Evolutionary conservation across 2,329 filamentous ascomycete genomes (phyloP).

Genomic region (Trichothecium roseum): DNA sequence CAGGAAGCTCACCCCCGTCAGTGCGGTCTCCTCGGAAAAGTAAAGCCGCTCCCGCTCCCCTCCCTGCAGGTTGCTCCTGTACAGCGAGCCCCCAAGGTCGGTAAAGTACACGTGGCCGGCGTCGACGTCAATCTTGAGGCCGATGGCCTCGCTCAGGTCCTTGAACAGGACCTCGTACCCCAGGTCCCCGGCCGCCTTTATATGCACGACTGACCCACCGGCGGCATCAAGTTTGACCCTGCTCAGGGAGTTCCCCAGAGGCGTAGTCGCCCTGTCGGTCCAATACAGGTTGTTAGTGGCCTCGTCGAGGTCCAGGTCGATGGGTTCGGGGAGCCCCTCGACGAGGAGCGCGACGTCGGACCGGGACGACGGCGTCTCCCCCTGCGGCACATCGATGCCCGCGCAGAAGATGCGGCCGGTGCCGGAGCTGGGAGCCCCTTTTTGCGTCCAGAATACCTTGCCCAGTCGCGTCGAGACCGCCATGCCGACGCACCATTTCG

Average conservation of each 20-base stretch:
- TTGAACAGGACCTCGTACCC: slow-evolving; percentile 17
- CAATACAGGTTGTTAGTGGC: slow-evolving; percentile 38
- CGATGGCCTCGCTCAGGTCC: slow-evolving; percentile 35
- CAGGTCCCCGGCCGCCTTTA: slow-evolving; percentile 5
- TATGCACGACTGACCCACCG: neutral
- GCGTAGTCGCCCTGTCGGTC: slow-evolving; percentile 50
- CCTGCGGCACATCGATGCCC: slow-evolving; percentile 24
- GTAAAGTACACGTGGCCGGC: slow-evolving; percentile 25
- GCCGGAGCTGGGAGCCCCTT: slow-evolving; percentile 39
- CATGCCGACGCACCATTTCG: slow-evolving; percentile 46
- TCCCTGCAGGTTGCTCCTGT: slow-evolving; percentile 22
- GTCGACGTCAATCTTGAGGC: slow-evolving; percentile 26
- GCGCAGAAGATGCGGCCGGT: slow-evolving; percentile 44
- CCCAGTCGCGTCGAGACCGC: slow-evolving; percentile 28
- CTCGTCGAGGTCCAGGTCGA: slow-evolving; percentile 46
- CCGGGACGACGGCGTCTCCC: slow-evolving; percentile 19
- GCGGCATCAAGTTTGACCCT: neutral
- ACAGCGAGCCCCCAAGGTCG: slow-evolving; percentile 28
- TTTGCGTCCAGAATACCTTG: slow-evolving; percentile 51
- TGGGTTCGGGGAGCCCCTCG: slow-evolving; percentile 38
- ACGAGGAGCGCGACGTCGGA: slow-evolving; percentile 32
- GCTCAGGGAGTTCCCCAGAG: slow-evolving; percentile 43
- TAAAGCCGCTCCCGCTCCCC: slow-evolving; percentile 15
- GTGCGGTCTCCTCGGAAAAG: slow-evolving; percentile 1
- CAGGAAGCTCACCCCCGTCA: too few relatives aligned